A percentile compares a stretch with the other conserved stretches of the same genome.
Conservation (phyloP, 192 early-diverging fungal genomes). For the Borealophlyctis nickersoniae region DNA sequence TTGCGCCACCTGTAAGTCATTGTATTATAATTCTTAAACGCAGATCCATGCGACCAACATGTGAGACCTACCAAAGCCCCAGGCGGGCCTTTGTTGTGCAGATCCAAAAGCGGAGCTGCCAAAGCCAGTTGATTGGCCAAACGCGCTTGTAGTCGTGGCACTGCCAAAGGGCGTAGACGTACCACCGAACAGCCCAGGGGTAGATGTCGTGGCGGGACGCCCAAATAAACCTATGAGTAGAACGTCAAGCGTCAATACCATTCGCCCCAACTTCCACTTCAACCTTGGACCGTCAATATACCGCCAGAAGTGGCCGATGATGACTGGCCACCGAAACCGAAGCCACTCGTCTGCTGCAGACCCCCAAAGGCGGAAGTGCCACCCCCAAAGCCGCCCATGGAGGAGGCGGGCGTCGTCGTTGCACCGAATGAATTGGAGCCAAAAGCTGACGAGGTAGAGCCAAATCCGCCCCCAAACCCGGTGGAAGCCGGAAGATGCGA, state of each 20-base stretch:
- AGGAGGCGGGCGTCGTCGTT: constrained; percentile 42
- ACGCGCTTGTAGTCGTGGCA: constrained; percentile 10
- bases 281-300: no score
- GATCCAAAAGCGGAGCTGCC: constrained; percentile 20
- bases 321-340: constrained; percentile 21
- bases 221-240: constrained; percentile 10
- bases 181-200: constrained; percentile 26
- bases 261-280: no score
- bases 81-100: constrained; percentile 33
- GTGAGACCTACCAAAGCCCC: constrained; percentile 23
- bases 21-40: constrained; percentile 38
- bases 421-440: constrained; percentile 19
- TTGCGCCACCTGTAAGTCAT: constrained; percentile 19
- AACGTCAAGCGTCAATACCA: constrained; percentile 12
- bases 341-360: constrained; percentile 15
- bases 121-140: constrained; percentile 27
- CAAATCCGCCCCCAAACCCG: constrained; percentile 34
- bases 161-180: constrained; percentile 11
- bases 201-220: neutral
- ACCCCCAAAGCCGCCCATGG: constrained; percentile 40
- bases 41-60: constrained; percentile 24
- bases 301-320: constrained; percentile 9
- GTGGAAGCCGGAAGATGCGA: constrained; percentile 43
- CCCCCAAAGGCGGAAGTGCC: constrained; percentile 47
- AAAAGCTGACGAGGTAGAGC: no score